phyloP scores from a whole-genome alignment of 768 basidiomycete genomes.

The Symmetrospora coprosmae region DNA sequence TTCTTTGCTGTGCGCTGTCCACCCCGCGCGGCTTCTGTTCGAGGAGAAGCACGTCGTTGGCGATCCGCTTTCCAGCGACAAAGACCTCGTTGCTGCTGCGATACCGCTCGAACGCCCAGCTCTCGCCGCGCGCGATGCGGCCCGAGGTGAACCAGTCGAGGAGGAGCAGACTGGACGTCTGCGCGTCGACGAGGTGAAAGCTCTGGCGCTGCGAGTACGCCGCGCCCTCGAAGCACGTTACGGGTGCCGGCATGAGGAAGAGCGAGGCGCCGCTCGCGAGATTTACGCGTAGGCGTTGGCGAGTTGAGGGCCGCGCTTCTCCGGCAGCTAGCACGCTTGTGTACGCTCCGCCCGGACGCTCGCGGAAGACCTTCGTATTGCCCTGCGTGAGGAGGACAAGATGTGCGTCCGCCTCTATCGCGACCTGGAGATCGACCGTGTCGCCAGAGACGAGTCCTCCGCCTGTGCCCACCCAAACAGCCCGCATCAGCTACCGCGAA shows the following conservation, averaged over 20 bases:
- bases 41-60: conserved; percentile 63
- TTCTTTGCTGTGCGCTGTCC: neutral
- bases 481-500: neutral
- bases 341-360: conserved; percentile 3
- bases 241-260: conserved; percentile 77
- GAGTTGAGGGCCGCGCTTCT: conserved; percentile 39
- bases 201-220: conserved; percentile 70
- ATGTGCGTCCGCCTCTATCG: neutral
- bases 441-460: conserved; percentile 6
- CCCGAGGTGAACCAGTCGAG: conserved; percentile 91
- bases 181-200: conserved; percentile 50
- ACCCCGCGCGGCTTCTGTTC: conserved; percentile 38
- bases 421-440: neutral
- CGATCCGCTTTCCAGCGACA: conserved; percentile 51
- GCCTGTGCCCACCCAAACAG: neutral
- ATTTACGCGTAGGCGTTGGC: conserved; percentile 50
- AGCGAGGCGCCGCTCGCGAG: conserved; percentile 48
- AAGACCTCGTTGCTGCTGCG: conserved; percentile 72
- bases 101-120: conserved; percentile 77
- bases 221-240: conserved; percentile 76
- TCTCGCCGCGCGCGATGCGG: conserved; percentile 63
- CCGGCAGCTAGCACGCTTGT: neutral
- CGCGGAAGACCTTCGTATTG: conserved; percentile 18
- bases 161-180: conserved; percentile 49
- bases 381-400: conserved; percentile 22